Evolutionary conservation across 257 asterid species (phyloP).

Genomic region (Plectranthus barbatus): DNA sequence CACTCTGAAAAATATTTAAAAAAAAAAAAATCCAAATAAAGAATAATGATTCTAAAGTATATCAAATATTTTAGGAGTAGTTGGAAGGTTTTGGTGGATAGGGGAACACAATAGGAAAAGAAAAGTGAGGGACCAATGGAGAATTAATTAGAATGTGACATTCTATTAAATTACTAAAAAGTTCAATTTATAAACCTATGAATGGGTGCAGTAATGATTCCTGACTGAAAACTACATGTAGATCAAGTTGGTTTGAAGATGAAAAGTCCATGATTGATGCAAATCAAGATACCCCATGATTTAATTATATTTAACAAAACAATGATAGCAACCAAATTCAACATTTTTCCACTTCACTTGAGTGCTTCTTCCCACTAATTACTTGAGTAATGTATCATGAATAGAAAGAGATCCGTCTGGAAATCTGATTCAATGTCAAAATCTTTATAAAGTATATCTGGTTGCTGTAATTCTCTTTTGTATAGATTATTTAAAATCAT

Average conservation of each 20-base stretch:
- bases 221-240: neutral
- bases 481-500: too few relatives aligned
- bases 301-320: neutral
- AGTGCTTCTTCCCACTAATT: neutral
- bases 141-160: neutral
- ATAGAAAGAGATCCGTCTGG: neutral
- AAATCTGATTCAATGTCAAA: too few relatives aligned
- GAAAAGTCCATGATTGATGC: conserved; percentile 14
- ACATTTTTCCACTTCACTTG: neutral
- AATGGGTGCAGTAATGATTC: neutral
- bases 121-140: neutral
- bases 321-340: neutral
- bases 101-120: neutral
- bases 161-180: neutral
- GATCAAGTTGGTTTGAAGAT: neutral
- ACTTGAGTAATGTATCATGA: neutral
- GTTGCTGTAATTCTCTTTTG: too few relatives aligned
- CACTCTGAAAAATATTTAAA: too few relatives aligned
- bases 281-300: conserved; percentile 15
- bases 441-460: too few relatives aligned
- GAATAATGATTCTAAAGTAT: too few relatives aligned
- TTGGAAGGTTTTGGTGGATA: neutral
- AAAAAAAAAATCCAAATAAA: too few relatives aligned
- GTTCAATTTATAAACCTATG: neutral
- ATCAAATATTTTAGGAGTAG: too few relatives aligned